Percentiles rank a stretch among this genome's conserved stretches.
Evolutionary conservation across 768 basidiomycete genomes (phyloP).

Genomic region (Boletus huronensis): DNA sequence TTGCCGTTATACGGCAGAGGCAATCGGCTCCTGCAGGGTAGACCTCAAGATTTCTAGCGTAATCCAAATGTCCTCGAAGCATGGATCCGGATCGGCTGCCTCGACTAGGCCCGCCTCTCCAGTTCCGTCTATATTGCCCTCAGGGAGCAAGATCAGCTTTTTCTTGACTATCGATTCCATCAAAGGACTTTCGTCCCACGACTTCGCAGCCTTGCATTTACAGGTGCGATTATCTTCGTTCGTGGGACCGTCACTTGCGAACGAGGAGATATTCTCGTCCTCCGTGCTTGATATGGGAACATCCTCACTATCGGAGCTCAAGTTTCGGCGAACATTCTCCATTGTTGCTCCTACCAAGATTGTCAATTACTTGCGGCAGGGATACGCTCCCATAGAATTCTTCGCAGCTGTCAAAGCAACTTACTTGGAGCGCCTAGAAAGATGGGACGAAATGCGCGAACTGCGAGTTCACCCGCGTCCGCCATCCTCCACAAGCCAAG

Average conservation of each 20-base stretch:
- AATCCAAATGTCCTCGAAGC: constrained; percentile 51
- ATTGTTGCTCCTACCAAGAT: constrained; percentile 74
- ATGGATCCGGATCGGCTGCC: constrained; percentile 55
- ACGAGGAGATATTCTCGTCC: constrained; percentile 84
- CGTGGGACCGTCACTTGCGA: constrained; percentile 60
- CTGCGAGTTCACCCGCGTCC: constrained; percentile 48
- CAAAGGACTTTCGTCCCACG: constrained; percentile 85
- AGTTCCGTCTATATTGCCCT: constrained; percentile 57
- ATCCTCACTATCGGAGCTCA: constrained; percentile 71
- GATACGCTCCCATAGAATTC: constrained; percentile 86
- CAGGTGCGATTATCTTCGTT: constrained; percentile 89
- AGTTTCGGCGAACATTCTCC: constrained; percentile 79
- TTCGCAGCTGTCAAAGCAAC: constrained; percentile 79
- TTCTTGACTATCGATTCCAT: constrained; percentile 83
- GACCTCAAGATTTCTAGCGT: constrained; percentile 79
- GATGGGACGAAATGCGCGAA: constrained; percentile 93
- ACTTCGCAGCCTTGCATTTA: constrained; percentile 81
- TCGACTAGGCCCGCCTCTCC: constrained; percentile 79
- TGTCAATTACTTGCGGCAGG: constrained; percentile 63
- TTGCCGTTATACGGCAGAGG: constrained; percentile 91
- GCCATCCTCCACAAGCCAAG: constrained; percentile 27
- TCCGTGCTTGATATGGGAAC: constrained; percentile 67
- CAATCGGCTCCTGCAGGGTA: constrained; percentile 91
- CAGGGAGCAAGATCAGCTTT: constrained; percentile 81
- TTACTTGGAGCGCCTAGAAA: constrained; percentile 84